Evolutionary conservation across 2,329 filamentous ascomycete species (phyloP).

Genomic region (Ceratocystiopsis brevicomis): DNA sequence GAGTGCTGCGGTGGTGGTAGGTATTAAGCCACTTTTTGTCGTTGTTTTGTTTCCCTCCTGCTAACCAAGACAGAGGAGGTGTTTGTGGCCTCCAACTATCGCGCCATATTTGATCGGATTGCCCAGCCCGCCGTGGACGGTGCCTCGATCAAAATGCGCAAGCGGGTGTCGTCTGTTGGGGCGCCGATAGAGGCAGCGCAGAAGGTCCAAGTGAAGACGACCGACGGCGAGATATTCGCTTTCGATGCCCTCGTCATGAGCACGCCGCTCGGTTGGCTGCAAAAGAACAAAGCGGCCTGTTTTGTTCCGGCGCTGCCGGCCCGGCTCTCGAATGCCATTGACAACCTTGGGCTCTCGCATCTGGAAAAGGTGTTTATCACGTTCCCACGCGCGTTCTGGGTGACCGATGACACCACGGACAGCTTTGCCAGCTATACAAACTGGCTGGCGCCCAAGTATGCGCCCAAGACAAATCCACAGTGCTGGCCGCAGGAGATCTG

Average conservation of each 20-base stretch:
- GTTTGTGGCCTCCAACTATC: slow-evolving; percentile 42
- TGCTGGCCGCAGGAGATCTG: slow-evolving; percentile 4
- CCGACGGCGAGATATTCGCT: slow-evolving; percentile 15
- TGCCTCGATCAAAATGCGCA: slow-evolving; percentile 29
- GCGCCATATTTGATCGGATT: slow-evolving; percentile 33
- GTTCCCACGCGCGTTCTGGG: slow-evolving; percentile 13
- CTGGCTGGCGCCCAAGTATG: slow-evolving; percentile 3
- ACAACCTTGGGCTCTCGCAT: slow-evolving; percentile 13
- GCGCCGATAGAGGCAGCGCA: slow-evolving; percentile 6
- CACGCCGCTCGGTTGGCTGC: slow-evolving; percentile 33
- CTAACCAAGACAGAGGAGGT: slow-evolving; percentile 28
- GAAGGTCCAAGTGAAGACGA: slow-evolving; percentile 24
- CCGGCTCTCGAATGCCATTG: slow-evolving; percentile 24
- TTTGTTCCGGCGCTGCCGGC: slow-evolving; percentile 25
- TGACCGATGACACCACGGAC: slow-evolving; percentile 3
- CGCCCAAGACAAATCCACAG: slow-evolving; percentile 2
- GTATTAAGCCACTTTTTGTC: slow-evolving; percentile 3
- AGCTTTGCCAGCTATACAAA: slow-evolving; percentile 2
- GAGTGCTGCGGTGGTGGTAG: slow-evolving; percentile 43
- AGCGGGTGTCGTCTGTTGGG: slow-evolving; percentile 21
- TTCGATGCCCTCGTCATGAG: slow-evolving; percentile 35
- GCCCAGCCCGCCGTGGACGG: slow-evolving; percentile 25
- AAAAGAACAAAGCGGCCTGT: slow-evolving; percentile 22
- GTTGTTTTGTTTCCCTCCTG: background rate
- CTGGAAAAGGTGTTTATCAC: slow-evolving; percentile 14